phyloP scores from a whole-genome alignment of 2,329 filamentous ascomycete species.

The Monilinia aucupariae region DNA sequence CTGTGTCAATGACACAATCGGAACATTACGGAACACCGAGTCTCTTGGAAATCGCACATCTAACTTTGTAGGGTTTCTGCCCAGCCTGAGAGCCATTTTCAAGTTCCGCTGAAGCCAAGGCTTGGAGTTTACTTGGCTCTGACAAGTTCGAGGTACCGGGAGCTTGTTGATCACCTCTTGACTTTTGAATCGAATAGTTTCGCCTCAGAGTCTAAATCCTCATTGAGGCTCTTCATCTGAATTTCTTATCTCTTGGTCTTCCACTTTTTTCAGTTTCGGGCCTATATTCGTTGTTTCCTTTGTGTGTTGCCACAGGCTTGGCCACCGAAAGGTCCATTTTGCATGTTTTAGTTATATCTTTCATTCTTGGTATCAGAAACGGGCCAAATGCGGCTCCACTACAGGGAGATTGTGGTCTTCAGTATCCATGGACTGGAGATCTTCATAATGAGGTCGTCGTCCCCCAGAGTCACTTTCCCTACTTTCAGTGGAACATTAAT shows the following conservation, averaged over 20 bases:
- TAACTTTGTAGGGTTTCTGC: neutral
- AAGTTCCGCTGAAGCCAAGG: slow-evolving; percentile 8
- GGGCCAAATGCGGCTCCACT: slow-evolving; percentile 13
- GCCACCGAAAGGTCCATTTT: slow-evolving; percentile 3
- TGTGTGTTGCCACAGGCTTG: slow-evolving; percentile 16
- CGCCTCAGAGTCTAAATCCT: neutral
- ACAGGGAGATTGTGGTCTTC: neutral
- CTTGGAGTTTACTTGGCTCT: slow-evolving; percentile 12
- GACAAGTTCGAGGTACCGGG: slow-evolving; percentile 8
- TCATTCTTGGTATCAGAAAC: slow-evolving; percentile 12
- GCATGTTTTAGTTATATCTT: slow-evolving; percentile 6
- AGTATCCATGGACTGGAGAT: neutral
- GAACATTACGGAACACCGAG: slow-evolving; percentile 1
- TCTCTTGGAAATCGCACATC: neutral
- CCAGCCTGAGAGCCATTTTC: slow-evolving; percentile 5
- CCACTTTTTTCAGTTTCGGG: slow-evolving; percentile 15
- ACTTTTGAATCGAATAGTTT: neutral
- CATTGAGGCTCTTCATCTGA: slow-evolving; percentile 1
- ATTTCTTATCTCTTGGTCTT: slow-evolving; percentile 1
- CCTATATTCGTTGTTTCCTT: slow-evolving; percentile 12
- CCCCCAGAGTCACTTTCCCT: slow-evolving; percentile 9
- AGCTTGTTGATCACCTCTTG: slow-evolving; percentile 8
- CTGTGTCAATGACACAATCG: slow-evolving; percentile 7
- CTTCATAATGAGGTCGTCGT: slow-evolving; percentile 15
- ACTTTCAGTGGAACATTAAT: slow-evolving; percentile 7